Evolutionary conservation across 2,329 filamentous ascomycete species (phyloP).

Genomic region (Fusarium nelsonii): DNA sequence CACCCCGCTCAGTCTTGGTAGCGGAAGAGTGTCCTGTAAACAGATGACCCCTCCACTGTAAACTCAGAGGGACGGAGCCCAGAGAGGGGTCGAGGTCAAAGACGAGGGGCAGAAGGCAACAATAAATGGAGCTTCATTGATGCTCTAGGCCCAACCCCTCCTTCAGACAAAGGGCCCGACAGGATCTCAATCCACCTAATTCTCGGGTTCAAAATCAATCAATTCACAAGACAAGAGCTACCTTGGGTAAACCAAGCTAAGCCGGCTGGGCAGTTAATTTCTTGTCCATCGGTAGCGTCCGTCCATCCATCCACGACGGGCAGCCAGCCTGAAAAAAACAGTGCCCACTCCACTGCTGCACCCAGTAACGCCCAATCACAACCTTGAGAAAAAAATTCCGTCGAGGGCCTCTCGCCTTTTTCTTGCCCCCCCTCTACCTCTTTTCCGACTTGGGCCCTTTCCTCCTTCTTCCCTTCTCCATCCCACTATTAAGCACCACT

Average conservation of each 20-base stretch:
- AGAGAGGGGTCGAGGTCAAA: conserved; percentile 21
- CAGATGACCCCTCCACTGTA: conserved; percentile 32
- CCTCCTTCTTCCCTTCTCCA: conserved; percentile 50
- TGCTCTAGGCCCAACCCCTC: conserved; percentile 15
- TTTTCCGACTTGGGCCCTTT: conserved; percentile 46
- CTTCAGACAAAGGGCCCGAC: conserved; percentile 11
- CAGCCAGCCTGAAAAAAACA: conserved; percentile 32
- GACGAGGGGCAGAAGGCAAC: conserved; percentile 28
- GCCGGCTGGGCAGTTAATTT: conserved; percentile 28
- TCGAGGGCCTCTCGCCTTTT: conserved; percentile 52
- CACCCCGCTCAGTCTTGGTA: conserved; percentile 36
- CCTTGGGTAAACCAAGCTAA: background rate
- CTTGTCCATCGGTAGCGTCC: conserved; percentile 42
- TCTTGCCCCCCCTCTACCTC: conserved; percentile 50
- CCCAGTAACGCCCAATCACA: conserved; percentile 54
- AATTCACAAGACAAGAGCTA: conserved; percentile 6
- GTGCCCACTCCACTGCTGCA: conserved; percentile 49
- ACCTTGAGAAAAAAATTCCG: conserved; percentile 55
- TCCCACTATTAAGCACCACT: conserved; percentile 47
- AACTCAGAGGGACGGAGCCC: background rate
- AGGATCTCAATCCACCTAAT: conserved; percentile 5
- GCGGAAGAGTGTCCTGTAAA: conserved; percentile 33
- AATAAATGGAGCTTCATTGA: conserved; percentile 24
- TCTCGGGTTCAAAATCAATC: background rate
- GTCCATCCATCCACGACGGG: conserved; percentile 29